Conservation (phyloP, 1,284 basidiomycete genomes). For the Ustilago sp. region DNA sequence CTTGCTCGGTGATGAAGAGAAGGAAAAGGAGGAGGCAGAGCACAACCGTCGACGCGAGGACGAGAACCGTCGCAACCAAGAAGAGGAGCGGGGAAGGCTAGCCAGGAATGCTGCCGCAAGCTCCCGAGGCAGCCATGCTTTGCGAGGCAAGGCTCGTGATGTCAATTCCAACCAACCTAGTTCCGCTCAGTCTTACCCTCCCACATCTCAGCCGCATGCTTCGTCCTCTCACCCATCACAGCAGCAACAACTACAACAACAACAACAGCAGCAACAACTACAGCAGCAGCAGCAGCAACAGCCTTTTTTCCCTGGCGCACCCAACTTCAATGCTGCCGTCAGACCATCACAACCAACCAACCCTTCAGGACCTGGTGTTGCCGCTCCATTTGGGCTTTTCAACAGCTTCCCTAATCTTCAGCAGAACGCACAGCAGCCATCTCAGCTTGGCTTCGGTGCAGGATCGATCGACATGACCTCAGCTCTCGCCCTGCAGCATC, state of each 20-base stretch:
- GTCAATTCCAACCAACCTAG: slow-evolving; percentile 25
- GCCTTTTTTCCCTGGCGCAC: slow-evolving; percentile 36
- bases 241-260: slow-evolving; percentile 26
- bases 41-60: slow-evolving; percentile 54
- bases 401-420: slow-evolving; percentile 32
- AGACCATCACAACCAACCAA: slow-evolving; percentile 37
- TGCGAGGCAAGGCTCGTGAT: slow-evolving; percentile 49
- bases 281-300: slow-evolving; percentile 13
- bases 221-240: slow-evolving; percentile 23
- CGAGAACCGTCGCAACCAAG: slow-evolving; percentile 54
- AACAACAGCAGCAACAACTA: slow-evolving; percentile 27
- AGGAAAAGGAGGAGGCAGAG: slow-evolving; percentile 64
- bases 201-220: slow-evolving; percentile 33
- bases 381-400: slow-evolving; percentile 34
- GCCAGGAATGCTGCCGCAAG: slow-evolving; percentile 53
- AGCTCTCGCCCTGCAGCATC: slow-evolving; percentile 66
- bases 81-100: slow-evolving; percentile 51
- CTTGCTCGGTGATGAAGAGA: slow-evolving; percentile 67
- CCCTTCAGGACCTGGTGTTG: slow-evolving; percentile 25
- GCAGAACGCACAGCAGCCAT: slow-evolving; percentile 30
- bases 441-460: slow-evolving; percentile 27
- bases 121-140: slow-evolving; percentile 45
- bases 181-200: slow-evolving; percentile 25
- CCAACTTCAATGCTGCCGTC: slow-evolving; percentile 27
- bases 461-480: slow-evolving; percentile 62